Percentiles rank a stretch among this genome's conserved stretches.
Evolutionary conservation across 208 protist species (phyloP).

Genomic region (Balamuthia mandrillaris): DNA sequence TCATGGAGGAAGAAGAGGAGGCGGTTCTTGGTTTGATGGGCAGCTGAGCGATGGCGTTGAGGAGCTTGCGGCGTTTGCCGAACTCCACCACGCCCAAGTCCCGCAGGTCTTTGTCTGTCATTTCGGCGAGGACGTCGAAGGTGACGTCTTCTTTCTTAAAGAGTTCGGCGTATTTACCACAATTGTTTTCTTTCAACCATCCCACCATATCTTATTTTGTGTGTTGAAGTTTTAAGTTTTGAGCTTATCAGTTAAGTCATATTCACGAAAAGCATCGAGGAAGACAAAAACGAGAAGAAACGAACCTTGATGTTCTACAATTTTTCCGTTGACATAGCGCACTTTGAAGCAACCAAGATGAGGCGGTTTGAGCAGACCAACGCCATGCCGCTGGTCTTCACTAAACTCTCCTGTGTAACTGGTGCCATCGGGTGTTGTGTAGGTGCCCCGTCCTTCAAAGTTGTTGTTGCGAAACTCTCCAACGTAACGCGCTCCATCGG

Average conservation of each 20-base stretch:
- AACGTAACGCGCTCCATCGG: neutral
- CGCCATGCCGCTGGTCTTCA: neutral
- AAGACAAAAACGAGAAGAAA: neutral
- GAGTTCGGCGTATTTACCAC: neutral
- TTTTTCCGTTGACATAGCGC: neutral
- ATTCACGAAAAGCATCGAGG: neutral
- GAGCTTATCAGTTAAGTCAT: too few species aligned
- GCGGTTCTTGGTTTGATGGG: too few species aligned
- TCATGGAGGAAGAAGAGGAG: too few species aligned
- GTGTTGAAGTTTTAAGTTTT: too few species aligned
- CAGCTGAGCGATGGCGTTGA: neutral
- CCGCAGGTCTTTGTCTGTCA: neutral
- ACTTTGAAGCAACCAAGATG: neutral
- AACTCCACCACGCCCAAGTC: neutral
- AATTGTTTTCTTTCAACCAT: neutral
- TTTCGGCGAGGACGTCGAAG: neutral
- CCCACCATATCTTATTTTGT: neutral
- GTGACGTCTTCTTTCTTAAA: constrained; percentile 4
- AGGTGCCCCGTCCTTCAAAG: neutral
- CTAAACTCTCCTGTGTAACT: neutral
- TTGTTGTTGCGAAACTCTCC: neutral
- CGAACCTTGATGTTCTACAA: neutral
- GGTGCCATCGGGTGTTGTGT: neutral
- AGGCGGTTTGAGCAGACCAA: neutral
- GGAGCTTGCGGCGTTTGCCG: neutral